These are phyloP conservation scores for Clarireedia monteithiana DNA, from an alignment of 2,329 filamentous ascomycete genomes.

Conservation along the genomic window DNA sequence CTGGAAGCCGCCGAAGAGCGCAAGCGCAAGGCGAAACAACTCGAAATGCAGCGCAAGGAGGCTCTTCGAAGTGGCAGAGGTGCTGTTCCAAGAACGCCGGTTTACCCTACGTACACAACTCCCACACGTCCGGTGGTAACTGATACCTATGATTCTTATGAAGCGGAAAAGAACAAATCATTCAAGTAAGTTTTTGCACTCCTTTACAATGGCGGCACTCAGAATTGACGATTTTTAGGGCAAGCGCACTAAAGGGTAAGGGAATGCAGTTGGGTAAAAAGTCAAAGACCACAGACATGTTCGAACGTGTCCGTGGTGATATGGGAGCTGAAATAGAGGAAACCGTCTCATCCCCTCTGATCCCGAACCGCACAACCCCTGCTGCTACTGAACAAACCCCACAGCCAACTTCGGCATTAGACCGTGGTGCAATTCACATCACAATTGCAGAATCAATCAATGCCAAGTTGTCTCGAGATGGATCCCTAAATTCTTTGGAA, in stretches of 20 bases:
- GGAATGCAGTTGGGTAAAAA: slow-evolving; percentile 99
- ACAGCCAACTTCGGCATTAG: slow-evolving; percentile 56
- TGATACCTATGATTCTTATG: slow-evolving; percentile 88
- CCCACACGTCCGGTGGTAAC: slow-evolving; percentile 64
- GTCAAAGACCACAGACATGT: slow-evolving; percentile 95
- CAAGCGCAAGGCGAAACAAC: slow-evolving; percentile 96
- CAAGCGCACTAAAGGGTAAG: slow-evolving; percentile 74
- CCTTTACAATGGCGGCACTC: slow-evolving; percentile 22
- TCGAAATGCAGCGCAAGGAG: slow-evolving; percentile 98
- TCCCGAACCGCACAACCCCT: slow-evolving; percentile 42
- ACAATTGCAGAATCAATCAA: slow-evolving; percentile 85
- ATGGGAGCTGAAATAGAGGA: slow-evolving; percentile 82
- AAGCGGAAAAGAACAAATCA: slow-evolving; percentile 93
- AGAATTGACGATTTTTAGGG: slow-evolving; percentile 30
- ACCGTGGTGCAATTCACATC: slow-evolving; percentile 80
- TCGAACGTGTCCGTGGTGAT: slow-evolving; percentile 88
- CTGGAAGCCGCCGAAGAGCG: slow-evolving; percentile 96
- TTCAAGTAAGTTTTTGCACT: slow-evolving; percentile 54
- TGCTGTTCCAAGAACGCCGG: slow-evolving; percentile 62
- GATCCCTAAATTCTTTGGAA: slow-evolving; percentile 75
- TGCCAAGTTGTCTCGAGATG: slow-evolving; percentile 82
- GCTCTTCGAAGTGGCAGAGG: slow-evolving; percentile 68
- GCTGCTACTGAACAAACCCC: slow-evolving; percentile 43
- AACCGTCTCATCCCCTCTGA: slow-evolving; percentile 52
- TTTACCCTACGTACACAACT: slow-evolving; percentile 84